Evolutionary conservation across 2,329 filamentous ascomycete genomes (phyloP).

Genomic region (Xylaria sp.): DNA sequence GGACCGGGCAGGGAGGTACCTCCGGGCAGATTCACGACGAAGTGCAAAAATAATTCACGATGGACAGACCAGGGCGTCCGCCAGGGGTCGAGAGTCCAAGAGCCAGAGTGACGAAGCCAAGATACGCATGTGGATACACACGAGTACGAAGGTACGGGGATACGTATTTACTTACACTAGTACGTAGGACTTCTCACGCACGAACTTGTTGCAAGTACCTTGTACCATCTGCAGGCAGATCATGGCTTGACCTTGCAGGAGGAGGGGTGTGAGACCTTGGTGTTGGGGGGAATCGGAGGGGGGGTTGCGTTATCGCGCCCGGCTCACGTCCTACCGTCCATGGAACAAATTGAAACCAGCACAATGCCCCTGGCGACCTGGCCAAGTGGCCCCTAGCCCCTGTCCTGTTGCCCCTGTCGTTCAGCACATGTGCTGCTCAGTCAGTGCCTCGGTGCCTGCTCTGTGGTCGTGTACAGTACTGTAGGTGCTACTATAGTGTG

Average conservation of each 20-base stretch:
- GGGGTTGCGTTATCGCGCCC: conserved; percentile 16
- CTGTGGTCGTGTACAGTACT: no score
- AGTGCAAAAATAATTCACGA: conserved; percentile 42
- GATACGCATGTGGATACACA: conserved; percentile 3
- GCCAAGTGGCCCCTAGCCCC: conserved; percentile 10
- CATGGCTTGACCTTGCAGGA: conserved; percentile 21
- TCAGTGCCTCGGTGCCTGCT: no score
- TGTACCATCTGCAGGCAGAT: no score
- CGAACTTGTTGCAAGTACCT: conserved; percentile 1
- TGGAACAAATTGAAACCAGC: conserved; percentile 44
- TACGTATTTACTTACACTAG: not conserved
- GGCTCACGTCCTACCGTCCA: conserved; percentile 21
- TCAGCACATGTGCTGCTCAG: conserved; percentile 27
- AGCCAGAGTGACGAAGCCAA: conserved; percentile 28
- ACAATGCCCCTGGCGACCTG: conserved; percentile 36
- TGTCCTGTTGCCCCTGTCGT: conserved; percentile 21
- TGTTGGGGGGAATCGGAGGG: not conserved
- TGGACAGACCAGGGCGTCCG: conserved; percentile 34
- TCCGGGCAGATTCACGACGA: conserved; percentile 30
- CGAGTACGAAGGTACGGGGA: conserved; percentile 6
- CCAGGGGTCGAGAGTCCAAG: conserved; percentile 19
- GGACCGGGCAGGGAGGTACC: conserved; percentile 34
- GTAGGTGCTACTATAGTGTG: not conserved
- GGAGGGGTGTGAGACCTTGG: conserved; percentile 8
- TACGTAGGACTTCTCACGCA: conserved; percentile 5